These are phyloP conservation scores for Exophiala spinifera DNA, from an alignment of 2,329 filamentous ascomycete species.

Conservation along the genomic window DNA sequence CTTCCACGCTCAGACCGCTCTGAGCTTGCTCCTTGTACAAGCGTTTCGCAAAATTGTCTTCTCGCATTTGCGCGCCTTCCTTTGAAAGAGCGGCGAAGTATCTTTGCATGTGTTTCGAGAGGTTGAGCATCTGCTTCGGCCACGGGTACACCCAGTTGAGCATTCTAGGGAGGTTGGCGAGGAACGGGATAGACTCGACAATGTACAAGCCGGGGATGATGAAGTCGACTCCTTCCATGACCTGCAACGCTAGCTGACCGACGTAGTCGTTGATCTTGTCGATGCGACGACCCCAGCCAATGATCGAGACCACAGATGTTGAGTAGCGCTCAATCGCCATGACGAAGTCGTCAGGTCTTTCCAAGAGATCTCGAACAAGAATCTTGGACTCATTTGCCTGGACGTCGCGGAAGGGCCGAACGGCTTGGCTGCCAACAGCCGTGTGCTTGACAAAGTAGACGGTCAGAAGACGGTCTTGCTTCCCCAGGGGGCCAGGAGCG, in stretches of 20 bases:
- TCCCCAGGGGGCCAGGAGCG: not conserved
- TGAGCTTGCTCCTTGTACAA: slow-evolving; percentile 49
- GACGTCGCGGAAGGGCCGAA: slow-evolving; percentile 51
- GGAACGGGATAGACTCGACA: slow-evolving; percentile 28
- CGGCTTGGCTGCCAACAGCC: slow-evolving; percentile 54
- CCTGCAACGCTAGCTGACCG: slow-evolving; percentile 20
- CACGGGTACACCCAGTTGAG: slow-evolving; percentile 26
- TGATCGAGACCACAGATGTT: slow-evolving; percentile 40
- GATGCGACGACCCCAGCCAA: slow-evolving; percentile 40
- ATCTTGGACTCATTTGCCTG: slow-evolving; percentile 59
- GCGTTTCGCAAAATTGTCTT: slow-evolving; percentile 42
- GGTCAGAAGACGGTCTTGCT: not conserved
- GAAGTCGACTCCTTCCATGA: slow-evolving; percentile 24
- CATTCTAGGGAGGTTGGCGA: slow-evolving; percentile 49
- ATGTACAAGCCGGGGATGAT: slow-evolving; percentile 23
- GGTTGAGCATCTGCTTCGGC: slow-evolving; percentile 23
- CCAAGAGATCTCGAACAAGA: slow-evolving; percentile 45
- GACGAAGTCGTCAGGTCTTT: slow-evolving; percentile 37
- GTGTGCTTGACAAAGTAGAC: slow-evolving; percentile 36
- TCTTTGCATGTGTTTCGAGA: slow-evolving; percentile 45
- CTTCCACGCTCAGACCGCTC: slow-evolving; percentile 44
- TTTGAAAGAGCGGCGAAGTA: slow-evolving; percentile 54
- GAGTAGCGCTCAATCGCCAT: slow-evolving; percentile 42
- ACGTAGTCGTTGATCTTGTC: slow-evolving; percentile 53
- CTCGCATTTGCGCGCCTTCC: slow-evolving; percentile 45